phyloP scores from a whole-genome alignment of 805 yeast genomes.

The Maudiozyma bulderi region DNA sequence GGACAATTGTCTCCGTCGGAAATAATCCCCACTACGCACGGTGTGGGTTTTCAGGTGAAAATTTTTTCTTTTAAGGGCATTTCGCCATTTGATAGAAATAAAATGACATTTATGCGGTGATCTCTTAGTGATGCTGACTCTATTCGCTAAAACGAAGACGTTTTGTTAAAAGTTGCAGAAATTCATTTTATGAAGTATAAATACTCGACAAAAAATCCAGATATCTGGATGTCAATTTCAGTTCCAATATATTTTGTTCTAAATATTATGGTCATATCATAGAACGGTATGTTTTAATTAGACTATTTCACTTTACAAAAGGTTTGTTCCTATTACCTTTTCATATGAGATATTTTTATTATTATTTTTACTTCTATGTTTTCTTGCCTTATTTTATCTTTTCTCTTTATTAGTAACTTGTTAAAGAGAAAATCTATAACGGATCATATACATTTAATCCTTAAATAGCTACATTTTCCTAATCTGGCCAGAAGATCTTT shows the following conservation, averaged over 20 bases:
- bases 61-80: neutral
- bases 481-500: no score
- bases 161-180: no score
- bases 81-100: neutral
- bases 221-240: neutral
- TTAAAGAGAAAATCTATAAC: no score
- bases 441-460: no score
- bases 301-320: slow-evolving; percentile 5
- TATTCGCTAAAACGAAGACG: no score
- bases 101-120: neutral
- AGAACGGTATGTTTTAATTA: slow-evolving; percentile 11
- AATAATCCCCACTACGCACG: neutral
- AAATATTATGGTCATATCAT: slow-evolving; percentile 1
- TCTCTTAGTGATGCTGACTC: no score
- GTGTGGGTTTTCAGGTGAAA: neutral
- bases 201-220: slow-evolving; percentile 7
- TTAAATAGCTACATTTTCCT: no score
- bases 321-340: neutral
- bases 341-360: neutral
- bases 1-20: neutral
- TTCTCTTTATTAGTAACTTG: neutral
- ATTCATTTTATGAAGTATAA: slow-evolving; percentile 8
- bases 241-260: neutral
- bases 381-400: neutral
- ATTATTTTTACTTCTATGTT: neutral